phyloP scores from a whole-genome alignment of 2,329 filamentous ascomycete species.

The Sporothrix pallida region DNA sequence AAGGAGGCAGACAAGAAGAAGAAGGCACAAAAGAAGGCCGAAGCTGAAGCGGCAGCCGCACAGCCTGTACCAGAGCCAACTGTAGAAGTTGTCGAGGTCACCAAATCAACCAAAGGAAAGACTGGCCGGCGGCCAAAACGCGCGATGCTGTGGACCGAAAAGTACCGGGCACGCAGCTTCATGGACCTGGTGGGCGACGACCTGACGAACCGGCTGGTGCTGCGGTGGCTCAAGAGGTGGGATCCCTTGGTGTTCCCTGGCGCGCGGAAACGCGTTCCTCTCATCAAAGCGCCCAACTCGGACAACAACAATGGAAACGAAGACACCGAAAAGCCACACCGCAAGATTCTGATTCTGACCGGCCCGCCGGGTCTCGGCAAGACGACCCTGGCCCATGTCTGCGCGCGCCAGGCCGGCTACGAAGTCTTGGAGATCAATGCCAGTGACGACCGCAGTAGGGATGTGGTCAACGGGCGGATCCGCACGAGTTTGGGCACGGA shows the following conservation, averaged over 20 bases:
- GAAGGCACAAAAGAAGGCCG: conserved; percentile 7
- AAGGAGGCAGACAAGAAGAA: conserved; percentile 52
- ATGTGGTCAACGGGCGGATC: conserved; percentile 90
- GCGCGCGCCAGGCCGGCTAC: conserved; percentile 92
- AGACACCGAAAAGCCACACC: conserved; percentile 76
- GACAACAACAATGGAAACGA: background rate
- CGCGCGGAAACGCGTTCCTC: conserved; percentile 41
- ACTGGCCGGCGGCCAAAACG: conserved; percentile 19
- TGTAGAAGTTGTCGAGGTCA: conserved; percentile 51
- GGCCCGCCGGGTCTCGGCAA: conserved; percentile 94
- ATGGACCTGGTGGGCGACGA: conserved; percentile 95
- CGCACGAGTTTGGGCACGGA: conserved; percentile 92
- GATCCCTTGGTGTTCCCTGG: conserved; percentile 86
- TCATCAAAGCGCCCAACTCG: background rate
- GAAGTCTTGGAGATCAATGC: conserved; percentile 98
- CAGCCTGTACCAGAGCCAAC: background rate
- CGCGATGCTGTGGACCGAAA: conserved; percentile 89
- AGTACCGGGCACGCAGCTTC: conserved; percentile 91
- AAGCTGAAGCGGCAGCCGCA: background rate
- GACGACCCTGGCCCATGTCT: conserved; percentile 95
- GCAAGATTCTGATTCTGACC: conserved; percentile 87
- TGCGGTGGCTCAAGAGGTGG: conserved; percentile 95
- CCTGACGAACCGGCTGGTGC: conserved; percentile 84
- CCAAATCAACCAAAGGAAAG: background rate
- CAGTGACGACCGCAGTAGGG: conserved; percentile 87